Base-by-base conservation (phyloP, 768 basidiomycete genomes). In the Scleroderma citrinum region DNA sequence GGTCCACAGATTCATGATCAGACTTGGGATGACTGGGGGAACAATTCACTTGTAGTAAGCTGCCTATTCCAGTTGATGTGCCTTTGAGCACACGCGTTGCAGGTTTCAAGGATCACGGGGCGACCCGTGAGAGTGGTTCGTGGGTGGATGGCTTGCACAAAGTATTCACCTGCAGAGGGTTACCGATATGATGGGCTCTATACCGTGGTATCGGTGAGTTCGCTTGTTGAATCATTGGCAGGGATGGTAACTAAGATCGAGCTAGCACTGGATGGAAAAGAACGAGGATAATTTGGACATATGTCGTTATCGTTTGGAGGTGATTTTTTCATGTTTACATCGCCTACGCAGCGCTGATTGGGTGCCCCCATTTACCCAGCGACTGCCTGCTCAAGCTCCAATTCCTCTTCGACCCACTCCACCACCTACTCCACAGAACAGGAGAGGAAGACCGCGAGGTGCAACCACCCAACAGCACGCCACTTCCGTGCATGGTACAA, bases 171-270 rank as follows among this genome's bases (percentile, higher is more conserved):
- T 11, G 12, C 23, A 2, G 5, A 26, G 2, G 64, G 63, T 8
- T 58, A 56, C 30, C 67, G 65, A 2, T 66, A 68, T 21, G 65
- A 69, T 26, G 65, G 65, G 17, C 36, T 66, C 2, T 66, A 66
- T 45, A 65, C 23, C 31, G 53, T 66, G 3, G 32, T 54, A 3
- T 35, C 44, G 6, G 67, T 69, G 26, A 39, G 53, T 34, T 16
- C 30, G 12, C 42, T 12, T 3, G 14, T 29, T 17, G 24, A 11
- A 3, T 42, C 8, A 3, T 12, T 5, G 23, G 43, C 43, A 16
- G 1, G 21, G 24, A 19, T 35, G 10, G 16, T 37, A 3, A 52
- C 35, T 6, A 37, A 44, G 41, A 36, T 8, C 8, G 16, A 21
- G 7, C 14, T 24, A 65, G 63, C 50, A 12, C 26, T 65, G 63